A percentile compares a stretch with the other conserved stretches of the same genome.
These are phyloP conservation scores for Phytomonas sp. DNA, from an alignment of 208 protist species.

Conservation along the genomic window DNA sequence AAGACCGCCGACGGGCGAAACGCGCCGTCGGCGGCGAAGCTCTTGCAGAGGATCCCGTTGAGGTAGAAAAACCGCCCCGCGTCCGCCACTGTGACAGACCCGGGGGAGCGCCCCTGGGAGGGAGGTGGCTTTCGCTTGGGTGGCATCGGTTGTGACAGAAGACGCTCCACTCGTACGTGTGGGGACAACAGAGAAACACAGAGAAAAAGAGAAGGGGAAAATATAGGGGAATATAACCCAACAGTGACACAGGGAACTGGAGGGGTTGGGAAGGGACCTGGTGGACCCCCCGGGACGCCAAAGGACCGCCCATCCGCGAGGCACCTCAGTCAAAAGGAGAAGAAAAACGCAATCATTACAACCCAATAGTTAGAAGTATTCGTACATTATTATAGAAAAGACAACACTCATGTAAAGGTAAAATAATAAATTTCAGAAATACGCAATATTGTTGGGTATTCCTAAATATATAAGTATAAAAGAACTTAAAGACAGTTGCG, in stretches of 20 bases:
- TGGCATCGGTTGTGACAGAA: not conserved
- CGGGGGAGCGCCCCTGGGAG: not conserved
- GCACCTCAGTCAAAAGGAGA: no score
- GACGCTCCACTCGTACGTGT: not conserved
- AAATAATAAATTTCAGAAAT: not conserved
- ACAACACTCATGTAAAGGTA: not conserved
- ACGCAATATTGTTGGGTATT: not conserved
- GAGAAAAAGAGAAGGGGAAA: constrained; percentile 13
- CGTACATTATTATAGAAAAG: no score
- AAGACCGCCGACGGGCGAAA: constrained; percentile 72
- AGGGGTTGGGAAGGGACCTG: no score
- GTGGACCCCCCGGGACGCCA: no score
- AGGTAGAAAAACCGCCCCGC: constrained; percentile 44
- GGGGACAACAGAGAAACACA: constrained; percentile 7
- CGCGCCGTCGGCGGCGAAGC: constrained; percentile 25
- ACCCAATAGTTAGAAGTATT: not conserved
- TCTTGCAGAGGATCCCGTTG: constrained; percentile 66
- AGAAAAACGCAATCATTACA: constrained; percentile 6
- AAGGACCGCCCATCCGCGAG: no score
- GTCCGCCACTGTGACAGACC: not conserved
- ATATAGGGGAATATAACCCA: no score
- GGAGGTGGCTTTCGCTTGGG: no score
- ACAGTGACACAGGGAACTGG: no score
- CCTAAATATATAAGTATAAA: not conserved
- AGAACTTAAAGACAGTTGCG: not conserved